phyloP scores from a whole-genome alignment of 345 rosid genomes.

The Corchorus olitorius region DNA sequence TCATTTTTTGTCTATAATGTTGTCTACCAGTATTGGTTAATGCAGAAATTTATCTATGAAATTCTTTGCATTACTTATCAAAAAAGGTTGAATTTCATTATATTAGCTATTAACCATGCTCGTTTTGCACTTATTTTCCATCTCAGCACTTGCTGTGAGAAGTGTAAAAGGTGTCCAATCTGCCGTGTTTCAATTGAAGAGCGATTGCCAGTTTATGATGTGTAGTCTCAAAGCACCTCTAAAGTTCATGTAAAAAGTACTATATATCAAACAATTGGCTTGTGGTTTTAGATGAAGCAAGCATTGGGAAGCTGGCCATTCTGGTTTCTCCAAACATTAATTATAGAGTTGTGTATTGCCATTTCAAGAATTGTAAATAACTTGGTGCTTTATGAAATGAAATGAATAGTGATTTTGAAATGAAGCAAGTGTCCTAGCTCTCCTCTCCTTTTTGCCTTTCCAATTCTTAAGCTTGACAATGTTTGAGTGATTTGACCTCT shows the following conservation, averaged over 20 bases:
- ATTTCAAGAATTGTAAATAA: slow-evolving; percentile 26
- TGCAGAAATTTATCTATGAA: not conserved
- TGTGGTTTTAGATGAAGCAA: slow-evolving; percentile 49
- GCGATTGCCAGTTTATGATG: slow-evolving; percentile 65
- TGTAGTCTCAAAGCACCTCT: slow-evolving; percentile 36
- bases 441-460: not conserved
- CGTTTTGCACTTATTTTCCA: not conserved
- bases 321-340: not conserved
- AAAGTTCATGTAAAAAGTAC: slow-evolving; percentile 14
- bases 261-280: slow-evolving; percentile 29
- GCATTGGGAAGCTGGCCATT: slow-evolving; percentile 29
- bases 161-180: slow-evolving; percentile 84
- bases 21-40: not conserved
- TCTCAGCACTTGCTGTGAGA: slow-evolving; percentile 82
- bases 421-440: not conserved
- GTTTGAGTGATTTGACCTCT: too few species aligned
- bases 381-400: slow-evolving; percentile 3
- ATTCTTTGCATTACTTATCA: not conserved
- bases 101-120: not conserved
- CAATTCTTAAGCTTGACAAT: too few species aligned
- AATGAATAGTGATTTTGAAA: not conserved
- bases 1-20: not conserved
- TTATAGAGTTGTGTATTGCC: not conserved
- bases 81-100: not conserved
- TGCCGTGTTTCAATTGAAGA: slow-evolving; percentile 79